Conservation (phyloP, 805 yeast species). For the Phaffomyces thermotolerans region DNA sequence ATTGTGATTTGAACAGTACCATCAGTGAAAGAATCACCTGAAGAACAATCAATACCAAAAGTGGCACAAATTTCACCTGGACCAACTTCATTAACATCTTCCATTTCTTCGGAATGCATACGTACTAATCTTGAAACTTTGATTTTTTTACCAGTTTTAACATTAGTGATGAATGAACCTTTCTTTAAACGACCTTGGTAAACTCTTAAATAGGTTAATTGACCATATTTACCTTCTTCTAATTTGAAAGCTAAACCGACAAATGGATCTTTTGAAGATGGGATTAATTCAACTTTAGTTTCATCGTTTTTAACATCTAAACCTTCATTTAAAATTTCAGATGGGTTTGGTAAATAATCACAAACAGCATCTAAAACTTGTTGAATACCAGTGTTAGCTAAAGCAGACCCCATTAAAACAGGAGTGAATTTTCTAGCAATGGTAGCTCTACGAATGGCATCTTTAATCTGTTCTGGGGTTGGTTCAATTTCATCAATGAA, state of each 20-base stretch:
- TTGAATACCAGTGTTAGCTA: conserved; percentile 94
- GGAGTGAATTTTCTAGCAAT: conserved; percentile 95
- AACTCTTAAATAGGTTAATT: conserved; percentile 91
- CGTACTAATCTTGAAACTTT: conserved; percentile 91
- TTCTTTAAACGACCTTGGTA: conserved; percentile 93
- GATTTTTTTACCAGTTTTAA: conserved; percentile 86
- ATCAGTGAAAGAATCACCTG: conserved; percentile 96
- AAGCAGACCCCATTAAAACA: conserved; percentile 99
- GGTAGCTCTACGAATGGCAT: conserved; percentile 89
- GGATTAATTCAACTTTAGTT: conserved; percentile 63
- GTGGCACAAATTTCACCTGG: conserved; percentile 99
- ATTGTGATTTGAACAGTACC: conserved; percentile 75
- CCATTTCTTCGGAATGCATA: conserved; percentile 99
- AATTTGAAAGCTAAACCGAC: conserved; percentile 98
- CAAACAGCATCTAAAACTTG: conserved; percentile 94
- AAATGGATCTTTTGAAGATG: conserved; percentile 70
- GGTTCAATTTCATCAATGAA: conserved; percentile 89
- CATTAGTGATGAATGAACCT: conserved; percentile 82
- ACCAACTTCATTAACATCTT: conserved; percentile 89
- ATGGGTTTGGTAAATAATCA: conserved; percentile 92
- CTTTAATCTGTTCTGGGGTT: conserved; percentile 71
- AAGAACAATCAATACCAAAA: conserved; percentile 97
- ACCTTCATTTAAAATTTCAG: conserved; percentile 87
- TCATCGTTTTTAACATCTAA: conserved; percentile 64
- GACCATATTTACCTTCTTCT: conserved; percentile 98